Conservation (phyloP, 345 rosid genomes). For the Gossypium ekmanianum region DNA sequence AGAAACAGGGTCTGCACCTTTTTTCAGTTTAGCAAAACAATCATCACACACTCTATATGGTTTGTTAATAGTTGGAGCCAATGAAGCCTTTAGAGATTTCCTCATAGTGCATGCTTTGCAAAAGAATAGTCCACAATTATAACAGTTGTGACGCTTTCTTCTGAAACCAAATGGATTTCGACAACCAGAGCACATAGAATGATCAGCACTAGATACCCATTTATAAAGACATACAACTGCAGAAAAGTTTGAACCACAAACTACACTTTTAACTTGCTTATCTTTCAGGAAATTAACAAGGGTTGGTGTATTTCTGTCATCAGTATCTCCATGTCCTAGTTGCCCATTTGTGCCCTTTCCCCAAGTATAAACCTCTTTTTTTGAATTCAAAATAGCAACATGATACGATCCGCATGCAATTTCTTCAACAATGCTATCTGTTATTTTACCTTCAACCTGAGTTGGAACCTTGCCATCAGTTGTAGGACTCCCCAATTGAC, state of each 20-base stretch:
- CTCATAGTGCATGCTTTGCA: slow-evolving; percentile 80
- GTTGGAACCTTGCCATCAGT: slow-evolving; percentile 51
- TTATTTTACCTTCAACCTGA: slow-evolving; percentile 57
- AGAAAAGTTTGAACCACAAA: slow-evolving; percentile 75
- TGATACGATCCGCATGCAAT: slow-evolving; percentile 82
- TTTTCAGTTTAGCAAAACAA: slow-evolving; percentile 67
- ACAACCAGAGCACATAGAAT: slow-evolving; percentile 75
- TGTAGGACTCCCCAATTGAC: slow-evolving; percentile 68
- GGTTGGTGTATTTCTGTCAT: slow-evolving; percentile 52
- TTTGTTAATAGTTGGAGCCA: slow-evolving; percentile 78
- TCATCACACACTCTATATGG: slow-evolving; percentile 87
- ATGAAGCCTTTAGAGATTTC: slow-evolving; percentile 74
- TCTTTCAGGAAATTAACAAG: slow-evolving; percentile 58
- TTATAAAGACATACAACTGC: slow-evolving; percentile 73
- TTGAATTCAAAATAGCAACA: slow-evolving; percentile 67
- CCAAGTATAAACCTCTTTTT: slow-evolving; percentile 74
- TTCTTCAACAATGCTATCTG: slow-evolving; percentile 50
- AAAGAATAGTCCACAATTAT: slow-evolving; percentile 84
- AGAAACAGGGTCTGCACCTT: slow-evolving; percentile 37
- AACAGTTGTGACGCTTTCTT: slow-evolving; percentile 95
- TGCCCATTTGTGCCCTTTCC: slow-evolving; percentile 82
- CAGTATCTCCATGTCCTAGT: slow-evolving; percentile 73
- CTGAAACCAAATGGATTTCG: slow-evolving; percentile 73
- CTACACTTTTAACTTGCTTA: slow-evolving; percentile 66
- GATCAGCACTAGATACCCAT: slow-evolving; percentile 62